Base-by-base conservation (phyloP, 2,329 filamentous ascomycete species). In the Fusarium irregulare region DNA sequence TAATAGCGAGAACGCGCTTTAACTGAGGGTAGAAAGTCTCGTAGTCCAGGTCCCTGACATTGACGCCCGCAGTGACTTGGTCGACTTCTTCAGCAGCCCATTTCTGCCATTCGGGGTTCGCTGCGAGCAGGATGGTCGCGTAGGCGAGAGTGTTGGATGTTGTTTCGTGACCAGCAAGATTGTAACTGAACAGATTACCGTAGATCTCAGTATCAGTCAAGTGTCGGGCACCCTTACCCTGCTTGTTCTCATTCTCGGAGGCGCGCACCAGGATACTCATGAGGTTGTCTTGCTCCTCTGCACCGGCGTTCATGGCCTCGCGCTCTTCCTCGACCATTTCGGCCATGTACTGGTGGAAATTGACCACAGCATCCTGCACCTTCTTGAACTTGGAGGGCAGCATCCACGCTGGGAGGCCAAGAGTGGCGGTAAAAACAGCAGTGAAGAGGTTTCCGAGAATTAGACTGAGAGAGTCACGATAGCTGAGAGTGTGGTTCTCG, bases 161-260 rank as follows among this genome's bases (percentile, higher is more conserved):
- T 0, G 84, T 86, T 60, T 87, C 85, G 60, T 86, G 83, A 1
- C 85, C 85, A 0, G 85, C 85, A 51, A 86, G 78, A 49, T 83
- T 85, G 64, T 85, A 80, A 2, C 83, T 76, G 54, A 84, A 85
- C 48, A 85, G 75, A 47, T 86, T 86, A 16, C 84, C 83, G 42
- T 83, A 82, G 8, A 87, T 81, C 61, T 87, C 84, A 1, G 66
- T 63, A 47, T 82, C 79, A 1, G 74, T 82, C 32, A 81, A 75
- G 13, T 68, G 53, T 2, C 63, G 53, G 13, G 64, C 54, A 4
- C 76, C 64, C 21, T 64, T 70, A 3, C 49, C 40, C 7, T 58
- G 47, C 1, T 54, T 37, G 4, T 27, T 51, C 45, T 64, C 25
- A 14, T 70, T 58, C 44, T 73, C 67, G 1, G 71, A 73, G 6